These are phyloP conservation scores for Beta lomatogona DNA, from an alignment of 179 eudicot genomes.

Conservation along the genomic window DNA sequence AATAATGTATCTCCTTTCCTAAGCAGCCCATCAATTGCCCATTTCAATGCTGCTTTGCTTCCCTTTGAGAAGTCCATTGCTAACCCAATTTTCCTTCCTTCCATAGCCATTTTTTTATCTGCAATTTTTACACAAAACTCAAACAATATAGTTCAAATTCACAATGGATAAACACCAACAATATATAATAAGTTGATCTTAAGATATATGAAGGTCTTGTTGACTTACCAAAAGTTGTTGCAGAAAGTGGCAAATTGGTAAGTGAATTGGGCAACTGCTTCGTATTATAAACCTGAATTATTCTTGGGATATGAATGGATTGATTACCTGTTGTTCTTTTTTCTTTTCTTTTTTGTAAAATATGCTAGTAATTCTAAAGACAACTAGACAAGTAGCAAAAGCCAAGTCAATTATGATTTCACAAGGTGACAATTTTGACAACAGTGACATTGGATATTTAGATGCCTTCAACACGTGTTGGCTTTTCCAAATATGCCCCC, in stretches of 20 bases:
- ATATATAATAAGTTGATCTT: not conserved
- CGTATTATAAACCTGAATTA: not conserved
- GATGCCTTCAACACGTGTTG: not conserved
- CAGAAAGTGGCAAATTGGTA: not conserved
- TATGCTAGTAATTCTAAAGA: not conserved
- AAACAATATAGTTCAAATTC: not conserved
- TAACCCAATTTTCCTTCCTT: conserved; percentile 43
- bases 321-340: not conserved
- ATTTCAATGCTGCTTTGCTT: conserved; percentile 47
- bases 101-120: conserved; percentile 10
- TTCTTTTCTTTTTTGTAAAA: not conserved
- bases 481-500: not conserved
- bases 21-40: conserved; percentile 40
- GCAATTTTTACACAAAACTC: not conserved
- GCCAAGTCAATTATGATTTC: not conserved
- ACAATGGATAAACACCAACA: not conserved
- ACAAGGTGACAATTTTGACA: not conserved
- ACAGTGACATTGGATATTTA: not conserved
- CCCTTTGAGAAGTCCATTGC: conserved; percentile 51
- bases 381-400: not conserved
- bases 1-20: conserved; percentile 35
- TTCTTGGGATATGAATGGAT: not conserved
- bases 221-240: conserved; percentile 7
- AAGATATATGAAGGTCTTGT: not conserved
- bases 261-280: not conserved